Conservation (phyloP, 331 rosid species). For the Spiraea crenata region DNA sequence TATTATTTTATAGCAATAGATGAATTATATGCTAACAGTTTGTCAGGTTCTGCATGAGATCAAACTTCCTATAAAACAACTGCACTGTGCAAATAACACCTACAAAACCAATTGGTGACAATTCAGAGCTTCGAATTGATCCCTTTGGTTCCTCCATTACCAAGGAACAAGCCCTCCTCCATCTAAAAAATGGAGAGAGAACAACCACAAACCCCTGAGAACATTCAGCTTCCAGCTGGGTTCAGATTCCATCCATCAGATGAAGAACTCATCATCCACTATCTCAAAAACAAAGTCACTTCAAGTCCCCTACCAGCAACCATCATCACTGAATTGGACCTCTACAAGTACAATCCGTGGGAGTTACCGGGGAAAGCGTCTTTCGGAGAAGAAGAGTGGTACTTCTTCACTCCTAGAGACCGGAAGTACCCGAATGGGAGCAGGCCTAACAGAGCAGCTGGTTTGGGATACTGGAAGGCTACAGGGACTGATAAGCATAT, state of each 20-base stretch:
- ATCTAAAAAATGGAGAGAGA: constrained; percentile 43
- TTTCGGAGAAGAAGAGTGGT: constrained; percentile 78
- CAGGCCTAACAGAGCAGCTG: constrained; percentile 79
- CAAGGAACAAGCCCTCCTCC: constrained; percentile 14
- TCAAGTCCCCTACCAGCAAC: constrained; percentile 65
- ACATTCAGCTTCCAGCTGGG: constrained; percentile 70
- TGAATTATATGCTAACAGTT: constrained; percentile 19
- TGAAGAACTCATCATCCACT: constrained; percentile 67
- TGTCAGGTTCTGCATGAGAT: constrained; percentile 46
- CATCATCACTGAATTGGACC: constrained; percentile 62
- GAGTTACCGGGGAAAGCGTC: constrained; percentile 61
- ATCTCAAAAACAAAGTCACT: constrained; percentile 57
- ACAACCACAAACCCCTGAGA: constrained; percentile 13
- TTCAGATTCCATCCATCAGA: constrained; percentile 85
- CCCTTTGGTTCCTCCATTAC: constrained; percentile 38
- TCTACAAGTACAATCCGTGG: constrained; percentile 72
- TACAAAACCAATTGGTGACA: constrained; percentile 40
- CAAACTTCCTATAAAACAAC: constrained; percentile 28
- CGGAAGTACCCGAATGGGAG: constrained; percentile 76
- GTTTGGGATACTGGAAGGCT: constrained; percentile 76
- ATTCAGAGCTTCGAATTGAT: constrained; percentile 24
- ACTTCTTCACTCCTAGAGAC: constrained; percentile 69
- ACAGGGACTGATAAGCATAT: constrained; percentile 74
- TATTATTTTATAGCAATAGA: not conserved
- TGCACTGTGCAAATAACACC: constrained; percentile 43